Evolutionary conservation across 257 asterid species (phyloP), one percentile per base, ranked within the genome.

Genomic region (Scutellaria galericulata): DNA sequence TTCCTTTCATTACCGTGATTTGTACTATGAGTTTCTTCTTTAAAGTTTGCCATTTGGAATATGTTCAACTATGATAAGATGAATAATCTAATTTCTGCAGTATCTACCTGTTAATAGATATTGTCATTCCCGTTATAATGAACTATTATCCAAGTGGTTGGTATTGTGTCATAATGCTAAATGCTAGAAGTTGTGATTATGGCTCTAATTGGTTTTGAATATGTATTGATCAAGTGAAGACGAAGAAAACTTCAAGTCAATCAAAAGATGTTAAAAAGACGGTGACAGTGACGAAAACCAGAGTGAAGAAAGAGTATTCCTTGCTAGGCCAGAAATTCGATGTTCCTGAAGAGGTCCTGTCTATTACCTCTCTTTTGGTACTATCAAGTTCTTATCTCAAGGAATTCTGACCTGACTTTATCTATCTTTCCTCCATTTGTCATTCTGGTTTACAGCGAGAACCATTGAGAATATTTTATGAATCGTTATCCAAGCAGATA

Each of bases 271-370:
- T 58, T 27, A 80, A 71, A 1, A 88, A 84, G 79, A 82, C 89
- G 0, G 88, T 74, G 18, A 18, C 18, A 0, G 18, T 18, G 64
- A 80, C 90, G 5, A 90, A 76, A 80, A 81, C 97, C 45, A 77
- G 92, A 78, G 89, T 74, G 78, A 93, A 86, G 90, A 90, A 93
- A 84, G 94, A 84, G 9, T 93, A 31, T 77, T 83, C 98, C 15
- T 85, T 93, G 85, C 81, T 97, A 0, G 97, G 98, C 41, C 98
- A 93, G 90, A 93, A 93, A 77, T 87, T 15, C 77, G 98, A 90
- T 52, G 86, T 82, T 53, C 98, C 98, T 7, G 98, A 93, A 84
- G 96, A 93, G 98, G 98, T 93, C 64, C 53, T 64, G 64, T 66
- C 44, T 74, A 45, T 68, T 24, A n/a, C 6, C 27, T 24, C 45